Evolutionary conservation across 2,329 filamentous ascomycete species (phyloP).

Genomic region (Xylariales sp.): DNA sequence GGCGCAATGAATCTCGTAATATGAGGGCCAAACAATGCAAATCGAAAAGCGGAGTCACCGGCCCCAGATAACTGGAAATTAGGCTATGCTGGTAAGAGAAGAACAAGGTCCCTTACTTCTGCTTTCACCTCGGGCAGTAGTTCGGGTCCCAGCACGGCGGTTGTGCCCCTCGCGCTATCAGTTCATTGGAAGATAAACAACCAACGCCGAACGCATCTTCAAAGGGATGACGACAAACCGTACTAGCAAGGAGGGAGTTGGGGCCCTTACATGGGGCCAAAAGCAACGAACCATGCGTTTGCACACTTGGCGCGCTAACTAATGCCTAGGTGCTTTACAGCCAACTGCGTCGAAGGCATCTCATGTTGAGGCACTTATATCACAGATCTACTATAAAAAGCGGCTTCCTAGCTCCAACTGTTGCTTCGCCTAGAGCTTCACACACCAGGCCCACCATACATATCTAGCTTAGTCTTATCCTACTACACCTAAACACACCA

Average conservation of each 20-base stretch:
- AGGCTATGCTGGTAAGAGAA: neutral
- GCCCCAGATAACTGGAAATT: neutral
- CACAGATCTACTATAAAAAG: neutral
- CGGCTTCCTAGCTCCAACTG: neutral
- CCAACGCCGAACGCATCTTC: too few relatives aligned
- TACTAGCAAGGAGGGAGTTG: neutral
- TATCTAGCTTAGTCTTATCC: neutral
- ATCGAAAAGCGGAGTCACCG: neutral
- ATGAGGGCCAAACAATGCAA: neutral
- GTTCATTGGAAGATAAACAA: neutral
- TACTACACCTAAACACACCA: too few relatives aligned
- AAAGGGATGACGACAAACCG: neutral
- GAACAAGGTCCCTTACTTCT: neutral
- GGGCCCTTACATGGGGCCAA: neutral
- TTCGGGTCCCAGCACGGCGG: neutral
- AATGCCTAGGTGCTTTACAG: neutral
- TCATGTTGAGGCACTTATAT: too few relatives aligned
- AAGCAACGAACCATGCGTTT: too few relatives aligned
- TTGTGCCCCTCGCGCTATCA: neutral
- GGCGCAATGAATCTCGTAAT: slow-evolving; percentile 3
- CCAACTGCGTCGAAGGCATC: neutral
- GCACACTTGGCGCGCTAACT: neutral
- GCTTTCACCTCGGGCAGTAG: neutral
- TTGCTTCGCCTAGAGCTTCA: neutral
- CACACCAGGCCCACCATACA: neutral